Evolutionary conservation across 1,139 yeast genomes (phyloP).

Genomic region (Saccharomyces hybrid): DNA sequence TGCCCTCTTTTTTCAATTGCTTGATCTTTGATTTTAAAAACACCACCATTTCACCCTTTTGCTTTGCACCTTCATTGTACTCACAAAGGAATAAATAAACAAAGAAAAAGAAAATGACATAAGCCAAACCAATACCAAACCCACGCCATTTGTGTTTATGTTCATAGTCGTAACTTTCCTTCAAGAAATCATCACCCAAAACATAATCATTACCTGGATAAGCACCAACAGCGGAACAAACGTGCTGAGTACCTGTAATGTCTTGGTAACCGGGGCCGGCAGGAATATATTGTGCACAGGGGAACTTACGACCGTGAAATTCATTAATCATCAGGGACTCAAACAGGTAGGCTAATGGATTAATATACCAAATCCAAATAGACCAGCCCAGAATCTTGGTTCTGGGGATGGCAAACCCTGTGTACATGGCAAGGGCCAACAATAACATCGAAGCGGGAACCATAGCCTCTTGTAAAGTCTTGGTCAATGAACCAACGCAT

Average conservation of each 20-base stretch:
- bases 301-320: slow-evolving; percentile 37
- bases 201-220: slow-evolving; percentile 49
- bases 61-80: slow-evolving; percentile 64
- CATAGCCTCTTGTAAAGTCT: slow-evolving; percentile 59
- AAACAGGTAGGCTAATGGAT: slow-evolving; percentile 64
- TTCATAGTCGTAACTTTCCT: slow-evolving; percentile 47
- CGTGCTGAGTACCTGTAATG: slow-evolving; percentile 36
- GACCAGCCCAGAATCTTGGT: slow-evolving; percentile 70
- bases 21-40: slow-evolving; percentile 46
- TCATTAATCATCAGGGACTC: slow-evolving; percentile 58
- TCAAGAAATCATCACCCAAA: slow-evolving; percentile 52
- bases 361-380: slow-evolving; percentile 67
- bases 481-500: slow-evolving; percentile 58
- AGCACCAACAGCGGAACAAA: slow-evolving; percentile 63
- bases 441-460: slow-evolving; percentile 62
- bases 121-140: slow-evolving; percentile 53
- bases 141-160: slow-evolving; percentile 75
- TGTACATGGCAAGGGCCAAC: slow-evolving; percentile 53
- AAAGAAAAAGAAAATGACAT: slow-evolving; percentile 30
- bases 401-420: slow-evolving; percentile 72
- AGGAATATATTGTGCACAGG: slow-evolving; percentile 48
- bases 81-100: slow-evolving; percentile 48
- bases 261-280: slow-evolving; percentile 41
- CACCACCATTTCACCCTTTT: slow-evolving; percentile 74
- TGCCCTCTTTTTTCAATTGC: slow-evolving; percentile 30